phyloP scores from a whole-genome alignment of 495 filamentous ascomycete species.

The Rusavskia elegans region DNA sequence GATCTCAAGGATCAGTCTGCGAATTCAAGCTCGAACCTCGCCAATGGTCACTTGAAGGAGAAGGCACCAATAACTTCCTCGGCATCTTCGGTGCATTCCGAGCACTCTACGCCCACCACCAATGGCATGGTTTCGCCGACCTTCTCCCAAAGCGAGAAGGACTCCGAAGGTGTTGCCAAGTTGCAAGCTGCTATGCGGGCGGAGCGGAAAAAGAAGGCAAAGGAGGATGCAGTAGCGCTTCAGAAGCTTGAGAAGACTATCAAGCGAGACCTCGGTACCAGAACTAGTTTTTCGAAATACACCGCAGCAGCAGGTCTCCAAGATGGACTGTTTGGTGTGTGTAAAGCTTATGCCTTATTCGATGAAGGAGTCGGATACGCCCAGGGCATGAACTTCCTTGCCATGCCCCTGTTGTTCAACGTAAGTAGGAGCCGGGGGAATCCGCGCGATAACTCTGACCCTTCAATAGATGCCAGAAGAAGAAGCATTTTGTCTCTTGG shows the following conservation, averaged over 20 bases:
- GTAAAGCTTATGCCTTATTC: slow-evolving; percentile 94
- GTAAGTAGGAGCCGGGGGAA: slow-evolving; percentile 29
- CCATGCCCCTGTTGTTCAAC: slow-evolving; percentile 95
- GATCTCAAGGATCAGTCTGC: slow-evolving; percentile 30
- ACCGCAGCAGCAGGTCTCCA: slow-evolving; percentile 76
- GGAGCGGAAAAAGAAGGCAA: slow-evolving; percentile 57
- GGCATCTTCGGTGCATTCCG: slow-evolving; percentile 69
- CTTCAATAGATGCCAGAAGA: slow-evolving; percentile 74
- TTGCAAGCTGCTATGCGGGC: slow-evolving; percentile 46
- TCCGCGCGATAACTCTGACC: background rate
- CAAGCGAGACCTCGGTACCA: slow-evolving; percentile 71
- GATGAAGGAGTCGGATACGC: slow-evolving; percentile 93
- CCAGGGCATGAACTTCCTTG: slow-evolving; percentile 97
- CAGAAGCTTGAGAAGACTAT: slow-evolving; percentile 85
- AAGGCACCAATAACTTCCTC: slow-evolving; percentile 53
- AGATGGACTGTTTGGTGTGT: slow-evolving; percentile 85
- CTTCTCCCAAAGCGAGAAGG: slow-evolving; percentile 38
- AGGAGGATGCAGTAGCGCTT: slow-evolving; percentile 52
- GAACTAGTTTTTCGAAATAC: slow-evolving; percentile 94
- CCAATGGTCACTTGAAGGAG: slow-evolving; percentile 32
- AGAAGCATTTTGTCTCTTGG: slow-evolving; percentile 87
- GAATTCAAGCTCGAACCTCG: slow-evolving; percentile 4
- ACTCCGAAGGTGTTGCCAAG: slow-evolving; percentile 48
- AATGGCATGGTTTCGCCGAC: slow-evolving; percentile 40
- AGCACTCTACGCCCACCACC: slow-evolving; percentile 47